These are phyloP conservation scores for Rubroboletus satanas DNA, from an alignment of 768 basidiomycete genomes.

Conservation along the genomic window DNA sequence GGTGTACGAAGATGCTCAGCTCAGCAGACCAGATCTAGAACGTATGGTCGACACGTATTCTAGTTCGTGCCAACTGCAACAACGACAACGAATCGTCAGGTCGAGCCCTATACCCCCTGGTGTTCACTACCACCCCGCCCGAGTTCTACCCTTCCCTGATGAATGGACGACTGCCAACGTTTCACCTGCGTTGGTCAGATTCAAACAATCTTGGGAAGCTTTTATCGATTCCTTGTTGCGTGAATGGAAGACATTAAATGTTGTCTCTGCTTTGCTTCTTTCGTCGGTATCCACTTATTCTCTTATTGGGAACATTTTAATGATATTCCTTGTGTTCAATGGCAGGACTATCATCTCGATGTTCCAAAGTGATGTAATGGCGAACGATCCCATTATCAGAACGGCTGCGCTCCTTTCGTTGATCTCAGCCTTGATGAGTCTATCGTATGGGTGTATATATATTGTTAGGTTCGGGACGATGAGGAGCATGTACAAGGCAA, in stretches of 20 bases:
- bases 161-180: slow-evolving; percentile 50
- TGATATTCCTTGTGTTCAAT: not conserved
- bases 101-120: slow-evolving; percentile 32
- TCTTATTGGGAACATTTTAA: not conserved
- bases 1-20: slow-evolving; percentile 74
- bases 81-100: slow-evolving; percentile 7
- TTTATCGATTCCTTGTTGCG: slow-evolving; percentile 67
- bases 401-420: slow-evolving; percentile 62
- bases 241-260: slow-evolving; percentile 75
- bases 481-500: slow-evolving; percentile 68
- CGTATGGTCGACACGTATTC: slow-evolving; percentile 42
- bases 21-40: slow-evolving; percentile 69
- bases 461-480: slow-evolving; percentile 70
- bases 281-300: slow-evolving; percentile 35
- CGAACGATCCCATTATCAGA: slow-evolving; percentile 57
- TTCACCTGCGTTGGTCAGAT: slow-evolving; percentile 60
- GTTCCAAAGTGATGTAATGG: slow-evolving; percentile 53
- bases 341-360: slow-evolving; percentile 64
- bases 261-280: slow-evolving; percentile 62
- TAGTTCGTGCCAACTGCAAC: slow-evolving; percentile 10
- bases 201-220: slow-evolving; percentile 63
- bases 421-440: slow-evolving; percentile 63
- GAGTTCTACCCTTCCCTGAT: slow-evolving; percentile 45
- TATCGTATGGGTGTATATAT: slow-evolving; percentile 71
- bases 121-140: slow-evolving; percentile 12